A percentile compares a stretch with the other conserved stretches of the same genome.
Evolutionary conservation across 192 early-diverging fungal genomes (phyloP).

Genomic region (Dissophora globulifera): DNA sequence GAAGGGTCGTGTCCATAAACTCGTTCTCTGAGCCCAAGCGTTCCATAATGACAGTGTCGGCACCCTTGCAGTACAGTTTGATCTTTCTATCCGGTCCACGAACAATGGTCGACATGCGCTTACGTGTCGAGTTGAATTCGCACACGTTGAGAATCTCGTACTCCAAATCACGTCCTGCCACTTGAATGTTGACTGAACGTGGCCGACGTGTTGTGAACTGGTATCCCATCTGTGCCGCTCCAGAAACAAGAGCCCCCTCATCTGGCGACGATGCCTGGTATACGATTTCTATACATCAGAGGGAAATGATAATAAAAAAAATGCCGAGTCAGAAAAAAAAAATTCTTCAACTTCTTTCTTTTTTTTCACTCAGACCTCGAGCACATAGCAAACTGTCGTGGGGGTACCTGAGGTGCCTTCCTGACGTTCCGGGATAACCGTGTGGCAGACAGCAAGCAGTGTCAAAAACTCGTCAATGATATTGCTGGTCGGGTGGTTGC

Average conservation of each 20-base stretch:
- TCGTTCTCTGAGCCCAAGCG: constrained; percentile 80
- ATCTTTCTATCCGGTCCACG: constrained; percentile 87
- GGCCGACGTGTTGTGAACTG: constrained; percentile 75
- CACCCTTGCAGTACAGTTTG: constrained; percentile 96
- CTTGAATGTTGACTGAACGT: constrained; percentile 62
- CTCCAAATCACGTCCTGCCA: constrained; percentile 64
- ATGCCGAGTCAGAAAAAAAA: too few relatives aligned
- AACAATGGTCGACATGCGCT: constrained; percentile 96
- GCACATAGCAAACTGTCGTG: too few relatives aligned
- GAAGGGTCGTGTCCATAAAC: constrained; percentile 75
- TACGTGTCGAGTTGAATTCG: constrained; percentile 99
- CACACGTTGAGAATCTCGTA: constrained; percentile 95
- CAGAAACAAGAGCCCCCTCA: constrained; percentile 93
- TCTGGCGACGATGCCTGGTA: constrained; percentile 98
- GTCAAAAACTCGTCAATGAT: constrained; percentile 91
- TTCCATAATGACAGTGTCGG: constrained; percentile 97
- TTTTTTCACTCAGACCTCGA: too few relatives aligned
- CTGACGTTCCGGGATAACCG: constrained; percentile 92
- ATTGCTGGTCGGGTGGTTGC: constrained; percentile 64
- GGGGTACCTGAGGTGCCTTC: constrained; percentile 56
- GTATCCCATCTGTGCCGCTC: constrained; percentile 71
- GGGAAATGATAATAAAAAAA: too few relatives aligned
- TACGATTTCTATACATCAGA: constrained; percentile 77
- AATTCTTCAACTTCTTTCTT: too few relatives aligned
- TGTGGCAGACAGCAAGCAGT: constrained; percentile 94